Evolutionary conservation across 768 basidiomycete genomes (phyloP).

Genomic region (Cyclocybe cylindracea): DNA sequence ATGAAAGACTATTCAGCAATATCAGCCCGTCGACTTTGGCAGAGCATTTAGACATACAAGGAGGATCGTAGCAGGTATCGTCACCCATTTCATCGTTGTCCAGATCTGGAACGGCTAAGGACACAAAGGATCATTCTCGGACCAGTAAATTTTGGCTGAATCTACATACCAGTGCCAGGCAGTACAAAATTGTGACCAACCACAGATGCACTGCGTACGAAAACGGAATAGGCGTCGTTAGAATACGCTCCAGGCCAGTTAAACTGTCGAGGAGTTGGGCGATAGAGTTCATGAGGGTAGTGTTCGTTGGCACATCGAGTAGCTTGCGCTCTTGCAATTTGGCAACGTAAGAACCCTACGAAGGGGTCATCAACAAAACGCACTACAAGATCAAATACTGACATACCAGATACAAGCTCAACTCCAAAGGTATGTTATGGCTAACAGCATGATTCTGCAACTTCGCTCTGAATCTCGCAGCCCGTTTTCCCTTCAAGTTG

Average conservation of each 20-base stretch:
- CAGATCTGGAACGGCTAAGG: slow-evolving; percentile 67
- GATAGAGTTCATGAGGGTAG: slow-evolving; percentile 48
- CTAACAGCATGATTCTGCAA: slow-evolving; percentile 43
- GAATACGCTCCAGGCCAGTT: slow-evolving; percentile 70
- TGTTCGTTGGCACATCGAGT: slow-evolving; percentile 60
- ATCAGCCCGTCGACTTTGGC: not conserved
- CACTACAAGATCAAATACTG: not conserved
- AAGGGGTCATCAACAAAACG: not conserved
- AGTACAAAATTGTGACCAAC: slow-evolving; percentile 63
- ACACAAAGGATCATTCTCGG: slow-evolving; percentile 7
- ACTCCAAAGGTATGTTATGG: slow-evolving; percentile 70
- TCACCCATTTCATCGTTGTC: slow-evolving; percentile 54
- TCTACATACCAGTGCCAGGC: slow-evolving; percentile 52
- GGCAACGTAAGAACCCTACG: slow-evolving; percentile 69
- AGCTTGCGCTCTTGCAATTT: slow-evolving; percentile 56
- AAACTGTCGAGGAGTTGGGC: slow-evolving; percentile 63
- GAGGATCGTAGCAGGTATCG: slow-evolving; percentile 62
- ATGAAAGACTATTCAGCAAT: slow-evolving; percentile 50
- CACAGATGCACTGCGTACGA: slow-evolving; percentile 70
- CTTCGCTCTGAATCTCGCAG: slow-evolving; percentile 53
- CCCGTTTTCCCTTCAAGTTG: slow-evolving; percentile 63
- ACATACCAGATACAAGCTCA: slow-evolving; percentile 65
- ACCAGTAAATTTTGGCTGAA: not conserved
- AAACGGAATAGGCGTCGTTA: slow-evolving; percentile 78
- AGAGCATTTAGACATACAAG: slow-evolving; percentile 34